Base-by-base conservation (phyloP, 2,329 filamentous ascomycete genomes). In the Neofusicoccum parvum region DNA sequence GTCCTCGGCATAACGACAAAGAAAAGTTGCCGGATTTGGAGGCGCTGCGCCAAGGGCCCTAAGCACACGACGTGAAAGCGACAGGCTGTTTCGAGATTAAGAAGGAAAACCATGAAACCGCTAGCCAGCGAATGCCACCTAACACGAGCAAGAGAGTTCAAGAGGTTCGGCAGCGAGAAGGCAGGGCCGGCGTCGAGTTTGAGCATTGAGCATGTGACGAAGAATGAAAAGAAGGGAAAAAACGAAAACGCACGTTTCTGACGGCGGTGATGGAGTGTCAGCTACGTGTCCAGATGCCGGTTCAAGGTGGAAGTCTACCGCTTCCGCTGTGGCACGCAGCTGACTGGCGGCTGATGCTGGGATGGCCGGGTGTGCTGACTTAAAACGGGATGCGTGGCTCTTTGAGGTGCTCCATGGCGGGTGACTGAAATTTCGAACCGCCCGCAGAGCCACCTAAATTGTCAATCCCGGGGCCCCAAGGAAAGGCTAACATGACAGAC, bases 21-120 rank as follows among this genome's bases (percentile, higher is more conserved):
- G 56, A 60, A 48, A 9, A 6, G n/a, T 46, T 36, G 43, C 56
- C 56, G 56, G 56, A 60, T 49, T n/a, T 15, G 17, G 56, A 45
- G 43, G 12, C 2, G 5, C 43, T 37, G 23, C 39, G n/a, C 41
- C 27, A 27, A 60, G 11, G 14, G 27, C n/a, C 4, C 7, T 14
- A 10, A 10, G 43, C 39, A 34, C 4, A 36, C 37, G 56, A 48
- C 32, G 10, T 48, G 43, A 48, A 49, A 23, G 56, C 36, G 3
- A 3, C 9, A n/a, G 14, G 41, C 11, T 17, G 6, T 23, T 14
- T 43, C 12, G 20, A 56, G 36, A 41, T 12, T 11, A 11, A 17
- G 23, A 32, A 32, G 6, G 6, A 32, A 32, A 32, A 7, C 27
- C 27, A 32, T 5, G 27, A 32, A 32, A 32, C 27, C 27, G 6